These are phyloP conservation scores for Cucurbitaria berberidis DNA, from an alignment of 2,329 filamentous ascomycete species.

Conservation along the genomic window DNA sequence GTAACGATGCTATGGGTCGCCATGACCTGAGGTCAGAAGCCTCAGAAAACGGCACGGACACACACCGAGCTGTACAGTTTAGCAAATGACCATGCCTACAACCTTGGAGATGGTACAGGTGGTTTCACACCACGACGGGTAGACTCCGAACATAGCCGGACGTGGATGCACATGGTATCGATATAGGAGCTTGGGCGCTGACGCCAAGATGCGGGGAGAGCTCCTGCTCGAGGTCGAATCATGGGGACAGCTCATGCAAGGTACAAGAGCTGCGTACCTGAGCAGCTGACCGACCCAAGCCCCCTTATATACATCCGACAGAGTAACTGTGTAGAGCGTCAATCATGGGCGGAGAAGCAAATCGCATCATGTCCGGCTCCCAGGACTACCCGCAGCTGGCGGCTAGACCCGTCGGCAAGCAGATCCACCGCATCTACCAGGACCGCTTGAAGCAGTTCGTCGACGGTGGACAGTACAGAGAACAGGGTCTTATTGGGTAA, in stretches of 20 bases:
- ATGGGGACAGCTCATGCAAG: constrained; percentile 27
- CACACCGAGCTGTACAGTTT: neutral
- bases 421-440: constrained; percentile 82
- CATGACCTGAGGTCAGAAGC: too few relatives aligned
- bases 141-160: neutral
- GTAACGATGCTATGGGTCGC: neutral
- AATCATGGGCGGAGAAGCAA: constrained; percentile 47
- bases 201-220: constrained; percentile 36
- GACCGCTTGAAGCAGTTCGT: constrained; percentile 84
- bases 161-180: constrained; percentile 13
- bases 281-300: constrained; percentile 12
- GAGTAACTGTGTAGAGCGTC: neutral
- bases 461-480: constrained; percentile 71
- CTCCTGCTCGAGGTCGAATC: constrained; percentile 17
- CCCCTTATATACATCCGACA: constrained; percentile 4
- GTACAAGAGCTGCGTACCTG: constrained; percentile 22
- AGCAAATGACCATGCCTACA: neutral
- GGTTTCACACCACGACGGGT: neutral
- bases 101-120: neutral
- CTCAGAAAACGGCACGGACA: too few relatives aligned
- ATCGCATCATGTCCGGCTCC: constrained; percentile 35
- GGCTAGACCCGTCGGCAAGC: constrained; percentile 48
- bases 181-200: constrained; percentile 14
- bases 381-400: constrained; percentile 44
- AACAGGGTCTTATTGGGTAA: constrained; percentile 74